Evolutionary conservation across 257 asterid species (phyloP), one percentile per base, ranked within the genome.

Genomic region (Fraxinus excelsior): DNA sequence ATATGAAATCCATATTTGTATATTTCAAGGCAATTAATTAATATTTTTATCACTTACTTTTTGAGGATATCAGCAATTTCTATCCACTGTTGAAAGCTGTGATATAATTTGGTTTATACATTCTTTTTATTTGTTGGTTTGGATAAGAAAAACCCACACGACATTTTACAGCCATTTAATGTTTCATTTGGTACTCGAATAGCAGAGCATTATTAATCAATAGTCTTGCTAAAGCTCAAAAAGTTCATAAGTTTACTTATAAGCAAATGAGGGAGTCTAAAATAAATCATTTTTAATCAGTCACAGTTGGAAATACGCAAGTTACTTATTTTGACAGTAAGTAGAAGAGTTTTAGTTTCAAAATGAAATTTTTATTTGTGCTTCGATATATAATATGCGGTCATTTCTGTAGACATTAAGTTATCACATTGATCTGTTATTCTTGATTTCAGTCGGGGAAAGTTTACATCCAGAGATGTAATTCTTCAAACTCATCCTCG

Each of bases 391-490:
- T 26, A 58, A 58, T 58, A 21, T 8, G 68, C 35, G 10, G n/a
- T 25, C 58, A 2, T 25, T 25, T 60, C 2, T 60, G 16, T 60
- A 60, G 25, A 11, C 7, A 21, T 3, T 0, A 26, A 62, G 35
- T 26, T 62, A n/a, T 25, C 35, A 26, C 68, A 26, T 12, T 26
- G 66, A 58, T 58, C 5, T 58, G 35, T 26, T 26, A 11, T 62
- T 62, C 68, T 62, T 62, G 35, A 69, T 76, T 82, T 77, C 96
- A 94, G 98, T 90, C 97, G 0, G 97, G 98, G 7, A 89, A 90
- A 82, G 97, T 91, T 19, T 94, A 85, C 73, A 82, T 94, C 44
- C 96, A 94, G 77, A 82, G 85, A 70, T 86, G 92, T 73, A 90
- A 85, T 56, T 80, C 96, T 1, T 34, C 87, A 5, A 89, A 86